phyloP scores from a whole-genome alignment of 192 early-diverging fungal genomes.

The Umbelopsis sp. region DNA sequence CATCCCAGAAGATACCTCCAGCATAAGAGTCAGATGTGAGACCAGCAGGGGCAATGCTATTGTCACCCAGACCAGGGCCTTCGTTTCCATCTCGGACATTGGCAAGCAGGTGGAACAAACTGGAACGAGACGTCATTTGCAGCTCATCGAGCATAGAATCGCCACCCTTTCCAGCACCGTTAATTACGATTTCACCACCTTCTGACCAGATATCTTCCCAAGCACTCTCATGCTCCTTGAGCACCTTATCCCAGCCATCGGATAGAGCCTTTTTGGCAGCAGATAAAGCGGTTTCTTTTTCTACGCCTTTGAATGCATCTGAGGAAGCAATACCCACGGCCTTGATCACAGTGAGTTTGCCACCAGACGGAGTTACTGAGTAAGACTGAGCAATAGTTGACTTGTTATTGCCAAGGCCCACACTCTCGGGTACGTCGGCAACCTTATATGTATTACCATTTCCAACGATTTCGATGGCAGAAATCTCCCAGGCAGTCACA shows the following conservation, averaged over 20 bases:
- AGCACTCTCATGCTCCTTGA: slow-evolving; percentile 29
- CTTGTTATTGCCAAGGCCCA: slow-evolving; percentile 26
- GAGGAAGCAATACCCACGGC: slow-evolving; percentile 40
- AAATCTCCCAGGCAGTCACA: slow-evolving; percentile 42
- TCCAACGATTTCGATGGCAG: slow-evolving; percentile 23
- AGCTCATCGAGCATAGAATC: slow-evolving; percentile 28
- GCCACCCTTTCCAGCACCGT: slow-evolving; percentile 29
- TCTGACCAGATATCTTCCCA: slow-evolving; percentile 39
- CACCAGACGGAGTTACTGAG: slow-evolving; percentile 19
- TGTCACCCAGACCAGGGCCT: slow-evolving; percentile 35
- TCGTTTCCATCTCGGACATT: slow-evolving; percentile 37
- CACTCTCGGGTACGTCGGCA: slow-evolving; percentile 30
- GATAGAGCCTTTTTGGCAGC: slow-evolving; percentile 28
- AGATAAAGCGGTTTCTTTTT: slow-evolving; percentile 29
- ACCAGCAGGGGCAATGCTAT: slow-evolving; percentile 41
- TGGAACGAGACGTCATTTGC: slow-evolving; percentile 31
- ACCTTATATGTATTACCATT: neutral
- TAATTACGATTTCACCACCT: slow-evolving; percentile 36
- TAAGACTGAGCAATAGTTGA: slow-evolving; percentile 35
- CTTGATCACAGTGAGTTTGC: slow-evolving; percentile 31
- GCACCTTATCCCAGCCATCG: slow-evolving; percentile 33
- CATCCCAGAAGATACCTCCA: slow-evolving; percentile 45
- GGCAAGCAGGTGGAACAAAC: slow-evolving; percentile 35
- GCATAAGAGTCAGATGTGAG: slow-evolving; percentile 42
- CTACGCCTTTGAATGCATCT: slow-evolving; percentile 32